These are phyloP conservation scores for Cyclotella sp. DNA, from an alignment of 108 stramenopile species.

Conservation along the genomic window DNA sequence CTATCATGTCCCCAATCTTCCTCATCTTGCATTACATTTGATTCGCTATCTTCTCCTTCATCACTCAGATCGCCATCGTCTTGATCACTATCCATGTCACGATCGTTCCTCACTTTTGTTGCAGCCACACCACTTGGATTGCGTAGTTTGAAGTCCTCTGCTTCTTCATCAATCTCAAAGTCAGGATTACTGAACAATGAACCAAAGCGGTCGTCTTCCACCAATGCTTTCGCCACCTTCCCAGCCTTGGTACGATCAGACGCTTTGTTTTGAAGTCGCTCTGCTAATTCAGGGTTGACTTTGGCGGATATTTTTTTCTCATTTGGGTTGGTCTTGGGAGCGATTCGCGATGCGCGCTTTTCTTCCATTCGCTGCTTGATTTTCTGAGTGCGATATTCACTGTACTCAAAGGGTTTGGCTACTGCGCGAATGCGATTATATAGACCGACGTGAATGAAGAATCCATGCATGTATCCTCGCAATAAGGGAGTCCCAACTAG, in stretches of 20 bases:
- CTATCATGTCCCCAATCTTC: conserved; percentile 46
- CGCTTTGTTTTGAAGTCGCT: conserved; percentile 72
- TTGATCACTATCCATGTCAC: conserved; percentile 87
- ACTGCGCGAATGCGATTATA: conserved; percentile 94
- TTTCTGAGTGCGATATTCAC: conserved; percentile 94
- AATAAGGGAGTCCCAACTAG: conserved; percentile 96
- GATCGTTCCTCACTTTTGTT: conserved; percentile 63
- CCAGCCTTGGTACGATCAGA: conserved; percentile 73
- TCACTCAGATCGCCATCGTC: conserved; percentile 55
- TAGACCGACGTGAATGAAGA: conserved; percentile 96
- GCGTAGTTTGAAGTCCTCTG: conserved; percentile 92
- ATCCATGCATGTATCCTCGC: conserved; percentile 99
- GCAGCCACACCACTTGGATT: conserved; percentile 93
- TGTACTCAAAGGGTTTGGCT: conserved; percentile 96
- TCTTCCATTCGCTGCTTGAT: conserved; percentile 91
- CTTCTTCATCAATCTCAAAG: conserved; percentile 95
- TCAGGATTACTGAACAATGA: conserved; percentile 92
- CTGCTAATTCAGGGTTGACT: conserved; percentile 83
- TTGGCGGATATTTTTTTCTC: conserved; percentile 60
- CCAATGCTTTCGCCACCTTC: conserved; percentile 71
- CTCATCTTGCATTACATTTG: conserved; percentile 35
- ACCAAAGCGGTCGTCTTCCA: conserved; percentile 96
- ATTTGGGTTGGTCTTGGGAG: conserved; percentile 55
- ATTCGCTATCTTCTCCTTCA: conserved; percentile 44
- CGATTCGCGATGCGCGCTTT: conserved; percentile 86